phyloP scores from a whole-genome alignment of 352 stramenopile species.

The Plasmopara halstedii region DNA sequence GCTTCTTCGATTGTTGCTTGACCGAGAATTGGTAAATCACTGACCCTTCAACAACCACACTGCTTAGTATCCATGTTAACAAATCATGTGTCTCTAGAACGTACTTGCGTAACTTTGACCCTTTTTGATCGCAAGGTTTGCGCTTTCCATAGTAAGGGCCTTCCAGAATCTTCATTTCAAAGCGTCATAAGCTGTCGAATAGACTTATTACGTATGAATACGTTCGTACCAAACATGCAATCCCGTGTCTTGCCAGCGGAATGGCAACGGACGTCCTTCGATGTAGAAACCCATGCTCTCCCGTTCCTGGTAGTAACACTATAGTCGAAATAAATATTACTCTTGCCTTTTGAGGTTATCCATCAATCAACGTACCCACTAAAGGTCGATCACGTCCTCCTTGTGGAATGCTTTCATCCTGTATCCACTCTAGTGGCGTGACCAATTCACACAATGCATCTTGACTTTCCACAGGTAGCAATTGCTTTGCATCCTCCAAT shows the following conservation, averaged over 20 bases:
- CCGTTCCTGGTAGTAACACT: conserved; percentile 66
- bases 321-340: not conserved
- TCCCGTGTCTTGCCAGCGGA: conserved; percentile 46
- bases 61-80: not conserved
- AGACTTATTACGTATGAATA: not conserved
- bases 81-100: not conserved
- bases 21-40: conserved; percentile 60
- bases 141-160: conserved; percentile 71
- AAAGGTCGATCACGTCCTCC: conserved; percentile 24
- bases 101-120: conserved; percentile 64
- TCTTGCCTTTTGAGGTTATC: too few species aligned
- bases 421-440: conserved; percentile 50
- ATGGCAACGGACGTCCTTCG: conserved; percentile 54
- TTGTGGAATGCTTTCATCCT: conserved; percentile 8
- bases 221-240: conserved; percentile 49
- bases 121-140: conserved; percentile 55
- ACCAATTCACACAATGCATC: conserved; percentile 64
- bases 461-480: conserved; percentile 48
- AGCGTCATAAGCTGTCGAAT: not conserved
- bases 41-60: conserved; percentile 30
- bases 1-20: conserved; percentile 79
- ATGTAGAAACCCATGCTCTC: conserved; percentile 73
- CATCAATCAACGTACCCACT: conserved; percentile 30
- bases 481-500: conserved; percentile 41
- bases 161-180: conserved; percentile 50